Base-by-base conservation (phyloP, 805 yeast genomes). In the Cyberlindnera bimundalis region DNA sequence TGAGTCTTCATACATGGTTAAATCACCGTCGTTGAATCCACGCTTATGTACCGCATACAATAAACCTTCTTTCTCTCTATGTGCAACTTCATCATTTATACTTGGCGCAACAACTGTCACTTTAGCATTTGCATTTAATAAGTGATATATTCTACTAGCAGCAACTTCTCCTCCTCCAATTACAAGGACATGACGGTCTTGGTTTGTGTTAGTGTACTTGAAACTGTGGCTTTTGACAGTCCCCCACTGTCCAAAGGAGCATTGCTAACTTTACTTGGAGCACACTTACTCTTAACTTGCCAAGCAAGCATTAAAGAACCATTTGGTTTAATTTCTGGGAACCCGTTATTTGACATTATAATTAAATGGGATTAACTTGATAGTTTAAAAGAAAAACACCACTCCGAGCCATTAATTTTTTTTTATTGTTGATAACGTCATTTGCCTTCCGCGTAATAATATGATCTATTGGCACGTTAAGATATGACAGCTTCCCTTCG, bases 101-200 rank as follows among this genome's bases (percentile, higher is more conserved):
- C 47, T 47, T 4, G 68, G 81, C 1, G 82, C 61, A 5, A 87
- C 67, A 9, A 86, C 81, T 0, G 88, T 81, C 29, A 86, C 72
- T 37, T 67, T 69, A 9, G 93, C 91, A 48, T 80, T 74, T 0
- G 95, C 90, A 14, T 74, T 73, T 4, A 84, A 58, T 16, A 86
- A 66, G 53, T 83, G 86, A 39, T 72, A 67, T 3, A 85, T 77
- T 38, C 96, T 63, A 14, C 87, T 74, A 10, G 79, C 66, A 0
- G 89, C 96, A 8, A 86, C 95, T 34, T 78, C 83, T 10, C 87
- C 86, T 6, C 83, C 88, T 0, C 95, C 95, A 29, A 85, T 75
- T 1, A 85, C 84, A 9, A 85, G 66, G 13, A 84, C 85, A 50
- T 75, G 85, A 34, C 71, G 71, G 47, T 71, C 73, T 63, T 63